Evolutionary conservation across 805 yeast genomes (phyloP), one percentile per base, ranked within the genome.

Genomic region (Candida andamanensis): DNA sequence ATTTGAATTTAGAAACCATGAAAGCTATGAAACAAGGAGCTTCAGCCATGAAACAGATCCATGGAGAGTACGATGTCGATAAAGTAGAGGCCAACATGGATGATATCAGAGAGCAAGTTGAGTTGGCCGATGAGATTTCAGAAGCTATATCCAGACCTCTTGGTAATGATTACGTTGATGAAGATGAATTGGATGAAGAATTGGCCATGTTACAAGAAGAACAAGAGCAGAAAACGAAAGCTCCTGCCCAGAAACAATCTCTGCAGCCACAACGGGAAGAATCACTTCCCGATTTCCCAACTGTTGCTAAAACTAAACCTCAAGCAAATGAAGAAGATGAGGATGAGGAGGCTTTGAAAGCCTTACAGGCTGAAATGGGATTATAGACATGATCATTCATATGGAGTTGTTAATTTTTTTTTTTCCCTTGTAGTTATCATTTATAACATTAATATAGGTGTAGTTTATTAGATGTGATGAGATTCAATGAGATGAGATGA

Each of bases 1-100:
- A 90, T 66, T 76, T 92, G 78, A 92, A 92, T 69, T 69, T 85
- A 60, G 98, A 92, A 64, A 92, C 98, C 19, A 85, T 92, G 95
- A 86, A 86, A 72, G 95, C 95, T 32, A 92, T 92, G 97, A 83
- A 90, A 60, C 95, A 86, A 58, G 97, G 97, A 39, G 95, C 98
- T 4, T 74, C 74, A 54, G 97, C 97, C 25, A 86, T 92, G 95
- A 87, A 89, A 56, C 83, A 82, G 51, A 90, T 92, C 51, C 97
- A 92, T 58, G 89, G 87, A 43, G 95, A 87, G 51, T 78, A 92
- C 67, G 81, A 92, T 55, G 86, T 92, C 39, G 98, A 92, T 60
- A 89, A 87, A 67, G 97, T 92, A 26, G 98, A 92, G 56, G 83
- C 80, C 47, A 90, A 97, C 6, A 90, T 92, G 97, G 98, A 92